Evolutionary conservation across 169 alveolate species (phyloP), one percentile per base, ranked within the genome.

Genomic region (Amoebophrya sp.): DNA sequence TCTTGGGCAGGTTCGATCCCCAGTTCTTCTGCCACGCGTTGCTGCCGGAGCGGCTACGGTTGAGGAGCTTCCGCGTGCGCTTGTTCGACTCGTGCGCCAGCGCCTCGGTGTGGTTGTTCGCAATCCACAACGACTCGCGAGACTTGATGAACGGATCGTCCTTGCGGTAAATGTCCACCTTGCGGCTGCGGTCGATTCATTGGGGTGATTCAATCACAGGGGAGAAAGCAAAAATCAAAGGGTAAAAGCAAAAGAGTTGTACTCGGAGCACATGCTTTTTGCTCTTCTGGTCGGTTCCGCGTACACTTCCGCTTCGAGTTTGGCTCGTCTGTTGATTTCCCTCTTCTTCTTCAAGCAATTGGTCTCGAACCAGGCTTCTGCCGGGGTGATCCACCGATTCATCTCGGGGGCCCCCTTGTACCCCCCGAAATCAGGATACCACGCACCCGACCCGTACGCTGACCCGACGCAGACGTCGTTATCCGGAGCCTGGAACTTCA

Each of bases 341-440:
- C 34, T n/a, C 23, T 58, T 58, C 29, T 58, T 2, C 78, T 58
- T 58, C 34, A 58, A n/a, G 5, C 26, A 58, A 29, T 58, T 58
- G 38, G 4, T 2, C 23, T 58, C 78, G 23, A 58, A 58, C 78
- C 78, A 58, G 10, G 78, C 4, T 58, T 58, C 78, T 58, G 78
- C 78, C 34, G 78, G 78, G 4, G 78, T 58, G 78, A n/a, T 58
- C 78, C 78, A 58, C 23, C 78, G 26, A 58, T 58, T 58, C 23
- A 7, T 2, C 78, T 58, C 78, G 34, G 78, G 78, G 38, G 78
- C 78, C 26, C 78, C 78, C 78, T 2, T 2, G 23, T 7, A 58
- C 39, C 78, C 78, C 26, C 78, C 78, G 78, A 58, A 58, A 58
- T 58, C 78, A 29, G 78, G 78, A 58, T 58, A 58, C 78, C 78